These are phyloP conservation scores for Microdochium nivale DNA, from an alignment of 2,329 filamentous ascomycete species.

Conservation along the genomic window DNA sequence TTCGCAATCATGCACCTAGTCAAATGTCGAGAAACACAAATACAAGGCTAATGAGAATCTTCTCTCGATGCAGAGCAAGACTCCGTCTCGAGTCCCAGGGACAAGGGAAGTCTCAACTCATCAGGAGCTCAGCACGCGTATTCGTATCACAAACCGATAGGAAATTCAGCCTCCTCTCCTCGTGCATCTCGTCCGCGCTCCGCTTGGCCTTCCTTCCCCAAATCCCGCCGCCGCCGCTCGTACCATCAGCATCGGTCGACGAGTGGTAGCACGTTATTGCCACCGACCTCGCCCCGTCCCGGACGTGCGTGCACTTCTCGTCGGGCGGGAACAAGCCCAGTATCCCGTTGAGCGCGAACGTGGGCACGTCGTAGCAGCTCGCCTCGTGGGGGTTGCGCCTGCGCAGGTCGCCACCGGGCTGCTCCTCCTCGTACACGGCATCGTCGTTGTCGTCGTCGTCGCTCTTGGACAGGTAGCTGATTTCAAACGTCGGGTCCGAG, in stretches of 20 bases:
- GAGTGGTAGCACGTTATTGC: background rate
- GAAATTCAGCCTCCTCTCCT: background rate
- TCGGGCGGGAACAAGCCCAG: background rate
- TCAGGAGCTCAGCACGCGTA: background rate
- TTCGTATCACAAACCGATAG: background rate
- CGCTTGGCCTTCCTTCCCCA: background rate
- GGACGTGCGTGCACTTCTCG: background rate
- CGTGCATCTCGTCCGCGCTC: background rate
- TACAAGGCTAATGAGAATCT: too few relatives aligned
- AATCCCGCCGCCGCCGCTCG: background rate
- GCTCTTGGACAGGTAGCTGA: background rate
- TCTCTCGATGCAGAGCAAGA: too few relatives aligned
- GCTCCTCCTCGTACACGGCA: background rate
- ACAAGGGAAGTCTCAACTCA: too few relatives aligned
- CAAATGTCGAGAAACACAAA: too few relatives aligned
- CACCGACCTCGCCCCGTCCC: background rate
- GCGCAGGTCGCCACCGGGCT: background rate
- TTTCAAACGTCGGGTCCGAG: background rate
- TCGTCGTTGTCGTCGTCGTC: background rate
- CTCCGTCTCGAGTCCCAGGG: too few relatives aligned
- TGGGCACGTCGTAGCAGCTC: background rate
- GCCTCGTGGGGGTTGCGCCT: background rate
- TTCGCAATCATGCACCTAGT: too few relatives aligned
- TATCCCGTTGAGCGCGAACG: background rate
- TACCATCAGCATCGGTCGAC: background rate